Base-by-base conservation (phyloP, 1,139 yeast genomes). In the Hanseniaspora uvarum region DNA sequence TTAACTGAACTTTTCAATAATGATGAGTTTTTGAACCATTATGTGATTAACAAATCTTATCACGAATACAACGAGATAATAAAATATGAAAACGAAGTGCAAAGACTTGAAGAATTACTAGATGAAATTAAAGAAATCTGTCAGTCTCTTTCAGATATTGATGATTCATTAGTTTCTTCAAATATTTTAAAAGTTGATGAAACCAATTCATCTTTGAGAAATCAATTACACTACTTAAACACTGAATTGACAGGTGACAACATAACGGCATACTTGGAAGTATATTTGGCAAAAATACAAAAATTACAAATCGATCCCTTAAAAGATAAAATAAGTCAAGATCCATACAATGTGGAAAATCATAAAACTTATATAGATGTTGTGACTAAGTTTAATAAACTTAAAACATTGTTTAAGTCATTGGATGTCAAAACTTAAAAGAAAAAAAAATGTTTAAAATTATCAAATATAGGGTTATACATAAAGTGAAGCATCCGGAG, bases 21-120 rank as follows among this genome's bases (percentile, higher is more conserved):
- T 21, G 47, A 49, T 6, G 53, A 49, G 31, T 49, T 33, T 28
- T 5, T 49, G 12, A 49, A 36, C n/a, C 53, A 49, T 28, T 41
- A 49, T 43, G 53, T 49, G 4, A 43, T 49, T n/a, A 49, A 36
- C 47, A 49, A 33, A 12, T n/a, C 47, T 2, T 49, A 49, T 21
- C 45, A 49, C 24, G 43, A 49, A 11, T 30, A 41, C n/a, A 26
- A 43, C 11, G 46, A 41, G 8, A 43, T 49, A 18, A 37, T 24
- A 23, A 41, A 30, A 2, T 21, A 26, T 12, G 53, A 49, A 1
- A 14, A 26, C 1, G 53, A 49, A 49, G 5, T 30, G 10, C 23
- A 41, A 11, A 36, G 23, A 14, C 26, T 49, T 3, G 14, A 34
- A 36, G 18, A 26, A 8, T 3, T 41, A 5, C 46, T 26, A n/a